These are phyloP conservation scores for Solanum virginianum DNA, from an alignment of 257 asterid species.

Conservation along the genomic window DNA sequence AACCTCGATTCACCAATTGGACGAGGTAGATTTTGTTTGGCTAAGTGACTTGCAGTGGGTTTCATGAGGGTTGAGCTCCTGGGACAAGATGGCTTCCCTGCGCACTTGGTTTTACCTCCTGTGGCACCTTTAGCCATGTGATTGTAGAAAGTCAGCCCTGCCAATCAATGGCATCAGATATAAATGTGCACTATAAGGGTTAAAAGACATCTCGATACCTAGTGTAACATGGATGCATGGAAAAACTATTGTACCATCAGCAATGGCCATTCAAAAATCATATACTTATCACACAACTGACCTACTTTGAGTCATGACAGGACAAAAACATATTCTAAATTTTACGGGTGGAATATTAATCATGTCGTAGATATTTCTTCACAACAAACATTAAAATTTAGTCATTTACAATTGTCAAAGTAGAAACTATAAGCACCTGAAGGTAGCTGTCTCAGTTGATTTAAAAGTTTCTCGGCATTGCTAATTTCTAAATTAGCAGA, in stretches of 20 bases:
- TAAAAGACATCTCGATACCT: neutral
- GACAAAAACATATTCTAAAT: neutral
- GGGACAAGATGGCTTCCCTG: slow-evolving; percentile 37
- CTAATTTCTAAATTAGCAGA: slow-evolving; percentile 13
- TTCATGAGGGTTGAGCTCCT: slow-evolving; percentile 90
- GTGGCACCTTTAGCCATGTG: slow-evolving; percentile 26
- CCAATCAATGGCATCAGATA: slow-evolving; percentile 3
- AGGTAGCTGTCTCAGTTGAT: slow-evolving; percentile 33
- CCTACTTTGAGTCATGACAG: neutral
- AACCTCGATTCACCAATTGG: slow-evolving; percentile 50
- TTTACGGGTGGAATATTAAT: neutral
- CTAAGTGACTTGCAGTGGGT: slow-evolving; percentile 93
- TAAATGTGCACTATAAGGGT: neutral
- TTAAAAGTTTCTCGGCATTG: slow-evolving; percentile 26
- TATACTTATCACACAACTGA: neutral
- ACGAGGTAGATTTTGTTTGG: slow-evolving; percentile 65
- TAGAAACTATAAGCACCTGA: slow-evolving; percentile 35
- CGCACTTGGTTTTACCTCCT: slow-evolving; percentile 28
- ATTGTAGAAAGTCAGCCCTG: slow-evolving; percentile 54
- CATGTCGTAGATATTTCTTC: neutral
- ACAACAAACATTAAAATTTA: neutral
- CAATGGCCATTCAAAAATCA: neutral
- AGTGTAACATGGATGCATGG: neutral
- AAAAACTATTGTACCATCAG: neutral
- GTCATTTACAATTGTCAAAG: neutral